A percentile compares a stretch with the other conserved stretches of the same genome.
Conservation (phyloP, 1,284 basidiomycete species). For the Ganoderma sp. region DNA sequence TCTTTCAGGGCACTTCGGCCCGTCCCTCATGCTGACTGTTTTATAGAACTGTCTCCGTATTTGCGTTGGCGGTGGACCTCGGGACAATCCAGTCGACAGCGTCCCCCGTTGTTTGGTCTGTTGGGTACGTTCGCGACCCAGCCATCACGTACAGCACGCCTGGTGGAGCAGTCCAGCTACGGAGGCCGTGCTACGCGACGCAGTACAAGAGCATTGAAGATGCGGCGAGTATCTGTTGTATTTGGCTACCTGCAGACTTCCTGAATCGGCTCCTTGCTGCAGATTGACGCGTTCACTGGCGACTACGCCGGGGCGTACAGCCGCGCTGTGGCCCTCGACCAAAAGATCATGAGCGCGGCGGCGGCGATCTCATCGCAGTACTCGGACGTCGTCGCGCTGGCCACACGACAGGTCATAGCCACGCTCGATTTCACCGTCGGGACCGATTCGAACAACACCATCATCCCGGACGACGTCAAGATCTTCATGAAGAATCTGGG, state of each 20-base stretch:
- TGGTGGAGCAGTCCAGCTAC: constrained; percentile 31
- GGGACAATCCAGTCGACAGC: constrained; percentile 32
- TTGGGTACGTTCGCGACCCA: constrained; percentile 36
- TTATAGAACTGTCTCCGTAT: constrained; percentile 30
- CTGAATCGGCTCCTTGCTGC: neutral
- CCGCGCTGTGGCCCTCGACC: constrained; percentile 36
- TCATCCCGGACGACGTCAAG: constrained; percentile 48
- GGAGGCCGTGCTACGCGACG: constrained; percentile 37
- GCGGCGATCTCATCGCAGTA: constrained; percentile 41
- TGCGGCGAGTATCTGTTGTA: constrained; percentile 26
- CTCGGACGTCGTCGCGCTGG: constrained; percentile 47
- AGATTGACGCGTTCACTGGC: constrained; percentile 39
- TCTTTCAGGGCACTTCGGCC: neutral
- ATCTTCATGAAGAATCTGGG: constrained; percentile 52
- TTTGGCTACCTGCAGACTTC: neutral
- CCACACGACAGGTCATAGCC: constrained; percentile 49
- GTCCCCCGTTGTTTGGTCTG: constrained; percentile 34
- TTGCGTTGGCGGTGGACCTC: constrained; percentile 33
- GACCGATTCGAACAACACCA: constrained; percentile 40
- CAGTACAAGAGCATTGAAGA: constrained; percentile 26
- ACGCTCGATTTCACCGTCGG: constrained; percentile 46
- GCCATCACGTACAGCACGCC: constrained; percentile 31
- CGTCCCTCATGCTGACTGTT: neutral
- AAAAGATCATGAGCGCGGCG: constrained; percentile 33
- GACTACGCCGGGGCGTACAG: constrained; percentile 34